A percentile compares a stretch with the other conserved stretches of the same genome.
Evolutionary conservation across 768 basidiomycete genomes (phyloP).

Genomic region (Suillus variegatus): DNA sequence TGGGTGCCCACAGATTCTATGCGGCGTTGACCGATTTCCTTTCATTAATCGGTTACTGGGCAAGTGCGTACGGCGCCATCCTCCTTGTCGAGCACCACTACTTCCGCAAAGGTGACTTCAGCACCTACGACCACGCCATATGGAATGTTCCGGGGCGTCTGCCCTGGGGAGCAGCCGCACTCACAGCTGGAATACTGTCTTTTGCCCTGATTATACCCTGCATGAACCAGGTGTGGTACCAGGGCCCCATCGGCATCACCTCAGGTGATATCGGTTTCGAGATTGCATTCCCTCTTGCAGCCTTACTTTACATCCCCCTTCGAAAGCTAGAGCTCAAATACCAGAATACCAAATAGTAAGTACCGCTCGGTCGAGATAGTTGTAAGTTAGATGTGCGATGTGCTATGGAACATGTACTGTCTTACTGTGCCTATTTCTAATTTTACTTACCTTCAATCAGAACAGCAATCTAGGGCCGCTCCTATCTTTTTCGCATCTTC

Average conservation of each 20-base stretch:
- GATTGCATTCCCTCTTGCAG: constrained; percentile 51
- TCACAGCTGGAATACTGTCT: constrained; percentile 49
- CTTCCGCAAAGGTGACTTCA: constrained; percentile 54
- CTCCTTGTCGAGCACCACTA: constrained; percentile 67
- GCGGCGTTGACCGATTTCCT: constrained; percentile 63
- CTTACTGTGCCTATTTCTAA: not conserved
- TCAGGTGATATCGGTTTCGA: constrained; percentile 77
- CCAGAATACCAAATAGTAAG: constrained; percentile 24
- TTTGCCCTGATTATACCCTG: constrained; percentile 61
- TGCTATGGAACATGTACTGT: not conserved
- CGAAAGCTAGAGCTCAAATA: constrained; percentile 48
- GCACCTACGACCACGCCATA: constrained; percentile 45
- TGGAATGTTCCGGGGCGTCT: constrained; percentile 57
- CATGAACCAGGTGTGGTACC: constrained; percentile 74
- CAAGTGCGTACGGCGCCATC: constrained; percentile 56
- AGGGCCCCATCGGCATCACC: constrained; percentile 62
- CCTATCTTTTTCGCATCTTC: not conserved
- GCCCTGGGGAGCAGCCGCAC: constrained; percentile 64
- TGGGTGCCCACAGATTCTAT: constrained; percentile 71
- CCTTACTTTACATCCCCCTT: constrained; percentile 54
- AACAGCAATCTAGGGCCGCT: not conserved
- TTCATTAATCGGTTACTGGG: constrained; percentile 72
- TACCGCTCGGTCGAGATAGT: not conserved
- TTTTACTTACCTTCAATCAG: not conserved
- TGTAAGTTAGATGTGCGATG: not conserved